Evolutionary conservation across 148 eudicot species (phyloP).

Genomic region (Vaccinium myrtillus): DNA sequence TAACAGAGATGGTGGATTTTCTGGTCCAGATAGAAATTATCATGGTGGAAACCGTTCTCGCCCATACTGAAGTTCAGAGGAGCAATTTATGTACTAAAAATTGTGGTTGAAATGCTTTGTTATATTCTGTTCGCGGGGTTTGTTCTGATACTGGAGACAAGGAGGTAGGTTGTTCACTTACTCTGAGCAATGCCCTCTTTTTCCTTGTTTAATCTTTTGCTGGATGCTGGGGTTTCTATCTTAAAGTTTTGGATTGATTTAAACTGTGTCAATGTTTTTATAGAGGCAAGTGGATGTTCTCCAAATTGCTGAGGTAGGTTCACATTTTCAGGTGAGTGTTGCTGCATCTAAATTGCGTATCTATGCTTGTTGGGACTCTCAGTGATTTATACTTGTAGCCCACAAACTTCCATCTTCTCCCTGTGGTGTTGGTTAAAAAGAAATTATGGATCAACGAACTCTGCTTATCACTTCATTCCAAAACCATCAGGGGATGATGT

Average conservation of each 20-base stretch:
- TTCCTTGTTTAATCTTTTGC: constrained; percentile 29
- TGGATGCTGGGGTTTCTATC: constrained; percentile 33
- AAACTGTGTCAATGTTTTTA: constrained; percentile 66
- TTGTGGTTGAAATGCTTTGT: constrained; percentile 45
- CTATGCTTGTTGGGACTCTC: constrained; percentile 5
- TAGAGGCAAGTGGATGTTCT: constrained; percentile 87
- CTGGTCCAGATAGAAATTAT: constrained; percentile 76
- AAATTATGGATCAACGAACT: not conserved
- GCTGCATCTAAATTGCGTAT: constrained; percentile 26
- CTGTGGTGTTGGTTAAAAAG: not conserved
- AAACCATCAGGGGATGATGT: not conserved
- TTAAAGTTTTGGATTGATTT: constrained; percentile 57
- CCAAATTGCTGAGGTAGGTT: constrained; percentile 88
- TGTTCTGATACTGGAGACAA: constrained; percentile 63
- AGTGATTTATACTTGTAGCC: not conserved
- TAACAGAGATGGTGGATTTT: constrained; percentile 61
- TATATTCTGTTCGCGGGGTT: constrained; percentile 41
- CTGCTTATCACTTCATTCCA: not conserved
- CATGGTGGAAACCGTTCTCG: constrained; percentile 83
- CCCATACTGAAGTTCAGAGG: constrained; percentile 55
- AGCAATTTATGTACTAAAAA: constrained; percentile 47
- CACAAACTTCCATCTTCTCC: constrained; percentile 14
- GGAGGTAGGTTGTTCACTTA: constrained; percentile 86
- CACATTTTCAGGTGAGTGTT: constrained; percentile 93
- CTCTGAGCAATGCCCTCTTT: constrained; percentile 58